Evolutionary conservation across 2,329 filamentous ascomycete species (phyloP).

Genomic region (Aspergillus uvarum): DNA sequence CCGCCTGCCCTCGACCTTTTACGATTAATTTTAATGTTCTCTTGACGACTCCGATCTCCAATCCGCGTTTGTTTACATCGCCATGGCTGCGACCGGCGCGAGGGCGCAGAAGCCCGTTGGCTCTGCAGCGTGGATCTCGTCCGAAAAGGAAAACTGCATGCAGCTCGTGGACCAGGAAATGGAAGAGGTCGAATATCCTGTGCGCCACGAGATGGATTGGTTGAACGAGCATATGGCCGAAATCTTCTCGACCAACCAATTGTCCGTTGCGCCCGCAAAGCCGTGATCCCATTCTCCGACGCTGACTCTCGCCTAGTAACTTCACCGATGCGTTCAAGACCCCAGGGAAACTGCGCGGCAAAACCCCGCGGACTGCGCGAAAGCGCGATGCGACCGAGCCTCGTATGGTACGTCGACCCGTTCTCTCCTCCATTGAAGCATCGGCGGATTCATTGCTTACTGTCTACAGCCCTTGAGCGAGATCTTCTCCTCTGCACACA

Average conservation of each 20-base stretch:
- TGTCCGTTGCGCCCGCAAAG: slow-evolving; percentile 59
- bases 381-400: slow-evolving; percentile 45
- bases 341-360: slow-evolving; percentile 50
- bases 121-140: slow-evolving; percentile 78
- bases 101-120: slow-evolving; percentile 62
- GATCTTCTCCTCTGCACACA: slow-evolving; percentile 46
- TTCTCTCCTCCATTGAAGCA: background rate
- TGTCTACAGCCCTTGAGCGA: slow-evolving; percentile 47
- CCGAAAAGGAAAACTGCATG: slow-evolving; percentile 76
- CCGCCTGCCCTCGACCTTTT: slow-evolving; percentile 2
- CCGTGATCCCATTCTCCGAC: slow-evolving; percentile 10
- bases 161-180: slow-evolving; percentile 77
- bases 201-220: slow-evolving; percentile 94
- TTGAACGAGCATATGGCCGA: slow-evolving; percentile 97
- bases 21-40: background rate
- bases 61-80: slow-evolving; percentile 40
- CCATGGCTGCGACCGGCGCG: slow-evolving; percentile 39
- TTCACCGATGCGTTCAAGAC: slow-evolving; percentile 91
- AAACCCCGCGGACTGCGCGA: slow-evolving; percentile 48
- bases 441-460: slow-evolving; percentile 8
- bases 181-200: slow-evolving; percentile 90
- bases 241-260: slow-evolving; percentile 81
- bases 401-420: slow-evolving; percentile 42
- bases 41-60: background rate
- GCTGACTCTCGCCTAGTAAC: slow-evolving; percentile 61